Base-by-base conservation (phyloP, 2,329 filamentous ascomycete species). In the Phoma herbarum region DNA sequence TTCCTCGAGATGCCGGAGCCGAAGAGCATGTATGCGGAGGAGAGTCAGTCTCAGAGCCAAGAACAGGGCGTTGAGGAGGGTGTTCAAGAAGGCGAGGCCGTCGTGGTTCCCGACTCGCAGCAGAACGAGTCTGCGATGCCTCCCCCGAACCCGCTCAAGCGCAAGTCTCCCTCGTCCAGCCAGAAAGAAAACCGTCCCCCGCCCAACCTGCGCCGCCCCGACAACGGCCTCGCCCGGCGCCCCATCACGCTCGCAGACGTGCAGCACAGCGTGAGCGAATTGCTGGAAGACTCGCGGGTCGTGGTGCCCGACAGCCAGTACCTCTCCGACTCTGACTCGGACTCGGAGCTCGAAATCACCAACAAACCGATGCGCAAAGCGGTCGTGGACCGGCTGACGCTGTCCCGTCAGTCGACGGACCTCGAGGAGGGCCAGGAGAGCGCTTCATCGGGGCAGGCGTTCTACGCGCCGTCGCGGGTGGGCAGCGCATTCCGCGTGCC, bases 181-280 rank as follows among this genome's bases (percentile, higher is more conserved):
- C 70, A 74, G 22, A 80, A 78, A 33, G 74, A 78, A 42, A 77
- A 77, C 54, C 75, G 75, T n/a, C 81, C 84, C 8, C 83, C 86
- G 26, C 83, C 87, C n/a, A 77, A 86, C 61, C 75, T 85, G 48
- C 87, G 90, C 49, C 86, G 90, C 42, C 88, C 86, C 18, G 79
- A 78, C 44, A 79, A 76, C 16, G 83, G 80, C 54, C 83, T 81
- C 51, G 86, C 63, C 4, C 68, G 85, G 75, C 92, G 88, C 68
- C 92, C 93, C 0, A 83, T 89, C 5, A 90, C 88, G 18, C 81
- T 96, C 10, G 87, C 88, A 26, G 92, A 97, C 70, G 90, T 97
- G 62, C 88, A 92, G 56, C 87, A 94, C 74, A 92, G 91, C 0
- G 81, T 97, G 7, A 96, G 91, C 4, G 91, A 90, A 75, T 84